A percentile compares a stretch with the other conserved stretches of the same genome.
Evolutionary conservation across 2,329 filamentous ascomycete species (phyloP).

Genomic region (Chrysosporium queenslandicum): DNA sequence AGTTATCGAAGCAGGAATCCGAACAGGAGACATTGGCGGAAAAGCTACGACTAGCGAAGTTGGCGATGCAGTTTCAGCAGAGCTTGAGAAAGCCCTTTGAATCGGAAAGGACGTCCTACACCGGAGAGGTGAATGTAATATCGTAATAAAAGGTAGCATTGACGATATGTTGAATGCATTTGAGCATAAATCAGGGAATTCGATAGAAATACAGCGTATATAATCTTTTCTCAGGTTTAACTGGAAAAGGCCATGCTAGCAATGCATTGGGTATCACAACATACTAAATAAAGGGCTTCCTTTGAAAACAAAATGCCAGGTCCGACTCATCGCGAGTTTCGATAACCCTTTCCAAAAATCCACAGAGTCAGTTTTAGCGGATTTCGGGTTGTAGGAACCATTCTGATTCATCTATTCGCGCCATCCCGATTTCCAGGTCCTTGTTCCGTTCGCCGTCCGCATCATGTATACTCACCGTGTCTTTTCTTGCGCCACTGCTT

Average conservation of each 20-base stretch:
- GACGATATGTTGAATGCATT: background rate
- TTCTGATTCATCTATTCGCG: conserved; percentile 36
- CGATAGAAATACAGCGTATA: background rate
- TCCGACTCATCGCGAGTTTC: background rate
- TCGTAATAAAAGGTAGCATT: no score
- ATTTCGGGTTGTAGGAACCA: conserved; percentile 44
- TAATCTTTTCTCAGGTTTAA: background rate
- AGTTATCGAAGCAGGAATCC: conserved; percentile 67
- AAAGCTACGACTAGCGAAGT: conserved; percentile 61
- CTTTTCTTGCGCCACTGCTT: conserved; percentile 4
- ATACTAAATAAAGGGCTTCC: no score
- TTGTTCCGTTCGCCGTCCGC: conserved; percentile 13
- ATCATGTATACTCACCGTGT: conserved; percentile 16
- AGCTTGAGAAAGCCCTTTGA: conserved; percentile 58
- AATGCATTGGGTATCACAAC: conserved; percentile 8
- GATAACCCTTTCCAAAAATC: background rate
- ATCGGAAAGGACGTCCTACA: no score
- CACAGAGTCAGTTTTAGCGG: conserved; percentile 23
- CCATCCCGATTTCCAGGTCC: conserved; percentile 23
- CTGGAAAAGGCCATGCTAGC: background rate
- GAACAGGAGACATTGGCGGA: conserved; percentile 80
- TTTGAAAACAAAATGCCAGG: background rate
- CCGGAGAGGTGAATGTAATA: no score
- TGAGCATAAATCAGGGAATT: background rate
- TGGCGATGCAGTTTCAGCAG: conserved; percentile 69